These are phyloP conservation scores for Myxozyma vanderwaltii DNA, from an alignment of 805 yeast species.

Conservation along the genomic window DNA sequence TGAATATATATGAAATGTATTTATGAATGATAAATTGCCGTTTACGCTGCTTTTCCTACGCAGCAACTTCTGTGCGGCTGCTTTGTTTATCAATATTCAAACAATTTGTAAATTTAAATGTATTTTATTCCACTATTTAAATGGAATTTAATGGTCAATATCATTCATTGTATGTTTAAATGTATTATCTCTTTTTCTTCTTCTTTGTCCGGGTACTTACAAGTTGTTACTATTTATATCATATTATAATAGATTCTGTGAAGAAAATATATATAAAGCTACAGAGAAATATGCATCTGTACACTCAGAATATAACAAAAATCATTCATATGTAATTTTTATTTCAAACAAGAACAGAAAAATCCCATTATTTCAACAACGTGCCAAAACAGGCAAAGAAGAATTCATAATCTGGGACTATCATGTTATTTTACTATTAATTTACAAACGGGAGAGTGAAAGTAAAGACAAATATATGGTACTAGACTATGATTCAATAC, in stretches of 20 bases:
- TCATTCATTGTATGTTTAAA: neutral
- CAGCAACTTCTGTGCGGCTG: too few relatives aligned
- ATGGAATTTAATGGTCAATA: neutral
- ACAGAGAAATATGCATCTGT: neutral
- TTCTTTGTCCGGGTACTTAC: neutral
- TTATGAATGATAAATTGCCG: too few relatives aligned
- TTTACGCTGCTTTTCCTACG: too few relatives aligned
- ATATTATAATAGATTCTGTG: conserved; percentile 24
- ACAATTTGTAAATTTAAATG: neutral
- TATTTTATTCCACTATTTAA: neutral
- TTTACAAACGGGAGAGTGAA: neutral
- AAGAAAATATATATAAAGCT: conserved; percentile 27
- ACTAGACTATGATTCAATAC: conserved; percentile 16
- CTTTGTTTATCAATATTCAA: too few relatives aligned
- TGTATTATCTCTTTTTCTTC: neutral
- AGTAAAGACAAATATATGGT: neutral
- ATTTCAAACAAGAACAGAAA: conserved; percentile 7
- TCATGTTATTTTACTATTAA: conserved; percentile 16
- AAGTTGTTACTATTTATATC: too few relatives aligned
- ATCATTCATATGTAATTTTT: conserved; percentile 10
- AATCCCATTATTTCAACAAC: conserved; percentile 12
- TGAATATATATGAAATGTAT: too few relatives aligned
- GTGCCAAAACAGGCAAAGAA: neutral
- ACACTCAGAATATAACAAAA: neutral
- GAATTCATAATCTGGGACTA: conserved; percentile 26